These are phyloP conservation scores for Catunica adiposa DNA, from an alignment of 2,329 filamentous ascomycete species.

Conservation along the genomic window DNA sequence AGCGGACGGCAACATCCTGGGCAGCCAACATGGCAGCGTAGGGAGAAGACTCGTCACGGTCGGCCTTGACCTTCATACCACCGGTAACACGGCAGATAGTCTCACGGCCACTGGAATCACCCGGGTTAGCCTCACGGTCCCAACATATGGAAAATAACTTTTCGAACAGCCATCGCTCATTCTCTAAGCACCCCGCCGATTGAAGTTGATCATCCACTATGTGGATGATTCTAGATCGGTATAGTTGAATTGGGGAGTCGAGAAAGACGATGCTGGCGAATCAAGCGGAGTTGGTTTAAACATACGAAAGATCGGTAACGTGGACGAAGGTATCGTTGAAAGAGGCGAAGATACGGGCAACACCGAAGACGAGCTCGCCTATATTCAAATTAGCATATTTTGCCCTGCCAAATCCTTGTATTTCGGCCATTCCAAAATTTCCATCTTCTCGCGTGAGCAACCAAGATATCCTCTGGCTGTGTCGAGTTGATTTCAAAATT, in stretches of 20 bases:
- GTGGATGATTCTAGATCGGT: background rate
- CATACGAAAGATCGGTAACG: conserved; percentile 94
- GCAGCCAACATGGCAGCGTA: conserved; percentile 99
- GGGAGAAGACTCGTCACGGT: conserved; percentile 98
- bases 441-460: background rate
- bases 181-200: background rate
- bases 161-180: background rate
- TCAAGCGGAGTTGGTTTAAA: conserved; percentile 18
- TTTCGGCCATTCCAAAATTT: background rate
- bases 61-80: conserved; percentile 99
- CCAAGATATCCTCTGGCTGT: background rate
- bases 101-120: conserved; percentile 86
- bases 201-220: background rate
- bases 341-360: conserved; percentile 94
- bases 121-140: conserved; percentile 41
- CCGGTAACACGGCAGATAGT: conserved; percentile 99
- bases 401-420: background rate
- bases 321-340: conserved; percentile 94
- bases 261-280: background rate
- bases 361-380: conserved; percentile 96
- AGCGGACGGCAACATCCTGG: conserved; percentile 86
- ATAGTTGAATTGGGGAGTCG: background rate
- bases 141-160: background rate
- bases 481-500: background rate
- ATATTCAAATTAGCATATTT: conserved; percentile 17